Evolutionary conservation across 75 land plant species (phyloP), one percentile per base, ranked within the genome.

Genomic region (Chamaecyparis obtusa): DNA sequence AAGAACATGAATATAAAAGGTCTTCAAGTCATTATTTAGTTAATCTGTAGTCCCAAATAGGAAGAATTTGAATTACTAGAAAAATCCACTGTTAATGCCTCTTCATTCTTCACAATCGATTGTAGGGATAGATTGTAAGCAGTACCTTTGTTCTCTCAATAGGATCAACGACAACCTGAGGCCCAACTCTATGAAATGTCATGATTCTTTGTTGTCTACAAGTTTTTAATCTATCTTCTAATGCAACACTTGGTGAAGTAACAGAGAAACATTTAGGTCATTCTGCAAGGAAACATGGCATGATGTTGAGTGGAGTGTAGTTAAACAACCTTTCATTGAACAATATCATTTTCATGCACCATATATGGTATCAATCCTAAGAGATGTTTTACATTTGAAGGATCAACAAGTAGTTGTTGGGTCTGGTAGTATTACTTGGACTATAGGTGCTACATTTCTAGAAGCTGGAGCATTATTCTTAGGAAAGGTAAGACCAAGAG

Each of bases 391-490:
- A 85, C 99, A 96, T 81, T 92, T 98, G 43, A 76, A 88, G 30
- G 96, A 96, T 90, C 89, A 86, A 0, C 93, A 95, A 85, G 89
- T 98, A 15, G 86, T 76, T 81, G 88, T 98, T 87, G 99, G 97
- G 71, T 95, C 99, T 87, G 99, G 99, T 30, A 96, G 98, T 85
- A 94, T 95, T 64, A 97, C 99, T n/a, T 98, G 99, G 99, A 98
- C 99, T 60, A 88, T 93, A 57, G 99, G 99, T n/a, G 99, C 98
- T 90, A 97, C 99, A 33, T 88, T 98, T 60, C 57, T 92, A 77
- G 96, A 98, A 91, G 97, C 99, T 88, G 96, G 96, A 57, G 87
- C 91, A 60, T 76, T 95, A 32, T 86, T 92, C 43, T 85, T 95
- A 32, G 85, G 75, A 72, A 88, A 89, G 67, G 9, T 86, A 27